Base-by-base conservation (phyloP, 73 alveolate species). In the Paramecium bursaria region DNA sequence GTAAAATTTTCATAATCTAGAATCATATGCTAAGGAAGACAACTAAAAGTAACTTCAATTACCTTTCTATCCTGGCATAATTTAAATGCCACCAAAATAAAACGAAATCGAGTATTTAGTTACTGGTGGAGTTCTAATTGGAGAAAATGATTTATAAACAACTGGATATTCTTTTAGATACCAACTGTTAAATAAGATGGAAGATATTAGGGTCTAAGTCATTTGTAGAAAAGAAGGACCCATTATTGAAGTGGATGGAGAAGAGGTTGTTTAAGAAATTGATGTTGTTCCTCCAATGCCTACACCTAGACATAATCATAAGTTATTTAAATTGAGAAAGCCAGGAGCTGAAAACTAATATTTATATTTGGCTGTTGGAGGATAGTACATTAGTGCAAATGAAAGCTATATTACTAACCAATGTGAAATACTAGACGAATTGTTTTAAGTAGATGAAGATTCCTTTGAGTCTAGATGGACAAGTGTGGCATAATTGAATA, bases 351-450 rank as follows among this genome's bases (percentile, higher is more conserved):
- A 44, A 7, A 42, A 67, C 44, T 19, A 67, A 67, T 67, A 67
- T 67, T n/a, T 31, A 42, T 67, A 67, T 67, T 4, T 67, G 44
- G 82, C 33, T 9, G 82, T 67, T 33, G 82, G 82, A 15, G 82
- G 82, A 1, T 17, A 35, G 21, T 15, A 11, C 5, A 15, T 67
- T 10, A 31, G 3, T 14, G 14, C 17, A 67, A 57, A 67, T 0
- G 82, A 46, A 19, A 39, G 53, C 50, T 17, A 23, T 67, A 0
- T 67, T 26, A 21, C 44, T 7, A 42, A 67, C 22, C 2, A 14
- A 35, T 67, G 82, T 67, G 82, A 67, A 35, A 15, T 67, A 2
- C 44, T 25, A 19, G 82, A 35, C 22, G 82, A 67, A 21, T 21
- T 39, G 13, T 44, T 27, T 3, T 22, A 44, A 30, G 39, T 31